phyloP scores from a whole-genome alignment of 169 alveolate species.

The Eimeria brunetti region DNA sequence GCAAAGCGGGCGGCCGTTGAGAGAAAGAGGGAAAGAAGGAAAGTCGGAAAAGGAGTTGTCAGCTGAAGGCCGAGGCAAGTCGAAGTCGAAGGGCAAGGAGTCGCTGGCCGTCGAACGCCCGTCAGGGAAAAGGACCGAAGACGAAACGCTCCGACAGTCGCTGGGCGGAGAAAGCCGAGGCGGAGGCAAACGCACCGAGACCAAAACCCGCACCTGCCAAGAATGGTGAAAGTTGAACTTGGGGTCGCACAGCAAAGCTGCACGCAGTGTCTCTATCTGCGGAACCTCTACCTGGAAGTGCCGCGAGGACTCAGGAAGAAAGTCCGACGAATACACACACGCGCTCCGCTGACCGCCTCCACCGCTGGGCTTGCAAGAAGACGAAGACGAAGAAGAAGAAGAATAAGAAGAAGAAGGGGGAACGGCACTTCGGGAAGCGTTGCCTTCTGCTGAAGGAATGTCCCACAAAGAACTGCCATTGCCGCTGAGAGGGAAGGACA shows the following conservation, averaged over 20 bases:
- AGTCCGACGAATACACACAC: slow-evolving; percentile 12
- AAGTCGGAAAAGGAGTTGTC: neutral
- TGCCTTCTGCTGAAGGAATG: neutral
- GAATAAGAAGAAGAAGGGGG: neutral
- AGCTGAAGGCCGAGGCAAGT: neutral
- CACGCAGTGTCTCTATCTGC: slow-evolving; percentile 32
- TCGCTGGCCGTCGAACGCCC: neutral
- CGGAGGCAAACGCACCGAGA: neutral
- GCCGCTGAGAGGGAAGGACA: slow-evolving; percentile 4
- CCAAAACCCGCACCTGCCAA: slow-evolving; percentile 45
- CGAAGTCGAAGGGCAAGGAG: neutral
- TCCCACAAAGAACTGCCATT: slow-evolving; percentile 16
- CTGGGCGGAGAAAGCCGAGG: neutral
- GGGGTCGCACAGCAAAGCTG: slow-evolving; percentile 52
- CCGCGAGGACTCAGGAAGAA: slow-evolving; percentile 39
- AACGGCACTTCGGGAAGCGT: neutral
- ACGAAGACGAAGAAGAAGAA: neutral
- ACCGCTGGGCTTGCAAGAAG: neutral
- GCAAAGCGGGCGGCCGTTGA: neutral
- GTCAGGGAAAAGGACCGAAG: neutral
- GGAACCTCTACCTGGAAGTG: slow-evolving; percentile 49
- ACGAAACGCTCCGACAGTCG: slow-evolving; percentile 4
- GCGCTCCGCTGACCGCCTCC: neutral
- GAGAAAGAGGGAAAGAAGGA: neutral
- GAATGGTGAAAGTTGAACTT: slow-evolving; percentile 25